Base-by-base conservation (phyloP, 202 grass and related monocot species). In the Hordeum pubiflorum region DNA sequence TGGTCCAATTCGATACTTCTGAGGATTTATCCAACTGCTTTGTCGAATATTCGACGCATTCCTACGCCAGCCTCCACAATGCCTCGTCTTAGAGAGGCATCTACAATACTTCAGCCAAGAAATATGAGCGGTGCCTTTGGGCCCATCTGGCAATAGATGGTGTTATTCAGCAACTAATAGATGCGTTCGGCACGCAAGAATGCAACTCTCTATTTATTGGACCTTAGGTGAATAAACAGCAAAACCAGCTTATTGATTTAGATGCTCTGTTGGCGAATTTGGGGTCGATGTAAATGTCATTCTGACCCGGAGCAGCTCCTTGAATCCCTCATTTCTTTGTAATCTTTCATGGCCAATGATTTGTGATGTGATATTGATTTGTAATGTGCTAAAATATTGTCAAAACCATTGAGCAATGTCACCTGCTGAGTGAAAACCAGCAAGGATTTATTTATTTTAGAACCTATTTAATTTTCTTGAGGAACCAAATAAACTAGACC, bases 1-100 rank as follows among this genome's bases (percentile, higher is more conserved):
- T 85, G 95, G 95, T 12, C 95, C 92, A 1, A 98, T 98, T 84
- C 71, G 59, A 87, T 98, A 93, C 75, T 74, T 74, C 58, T 87
- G 78, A 66, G 39, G 21, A 62, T 66, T 27, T 31, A 68, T 57
- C 34, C 1, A 18, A 73, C n/a, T 18, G 59, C 15, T 63, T 3
- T 60, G 27, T 50, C 21, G 40, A 76, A 21, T 48, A 21, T 52
- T 36, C 1, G 58, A 26, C 57, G 3, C 14, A 15, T 72, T 38
- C 3, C 23, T 32, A 18, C 34, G 54, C 57, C 34, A 50, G 21
- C 52, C 32, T 54, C 58, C 8, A 72, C 20, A 75, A 57, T 64
- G 55, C 34, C 77, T 70, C 22, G 76, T 81, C 79, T 48, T 63
- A 50, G 34, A 44, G 57, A 63, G 80, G 80, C 57, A 74, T 48